Evolutionary conservation across 148 eudicot genomes (phyloP).

Genomic region (Rhododendron ovatum): DNA sequence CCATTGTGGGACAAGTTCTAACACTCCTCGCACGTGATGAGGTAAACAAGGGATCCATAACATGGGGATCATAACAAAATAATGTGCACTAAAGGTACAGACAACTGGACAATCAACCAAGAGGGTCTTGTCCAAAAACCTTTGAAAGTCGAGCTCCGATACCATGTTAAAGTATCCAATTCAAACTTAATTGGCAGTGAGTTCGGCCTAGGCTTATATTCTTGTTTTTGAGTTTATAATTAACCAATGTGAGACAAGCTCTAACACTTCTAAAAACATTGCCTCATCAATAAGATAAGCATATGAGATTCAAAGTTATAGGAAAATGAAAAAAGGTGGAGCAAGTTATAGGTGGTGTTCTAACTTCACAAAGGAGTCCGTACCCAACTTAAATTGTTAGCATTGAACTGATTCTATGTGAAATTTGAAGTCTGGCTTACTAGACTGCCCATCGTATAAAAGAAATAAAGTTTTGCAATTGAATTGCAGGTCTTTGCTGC

Average conservation of each 20-base stretch:
- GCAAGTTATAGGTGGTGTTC: background rate
- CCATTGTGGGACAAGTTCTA: background rate
- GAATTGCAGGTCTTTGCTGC: constrained; percentile 66
- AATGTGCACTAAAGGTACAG: background rate
- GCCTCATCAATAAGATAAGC: background rate
- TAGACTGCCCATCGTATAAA: background rate
- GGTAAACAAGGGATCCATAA: background rate
- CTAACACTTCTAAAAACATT: background rate
- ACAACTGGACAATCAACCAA: background rate
- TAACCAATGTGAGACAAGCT: background rate
- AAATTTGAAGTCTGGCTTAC: background rate
- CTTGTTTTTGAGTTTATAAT: background rate
- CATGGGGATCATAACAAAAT: background rate
- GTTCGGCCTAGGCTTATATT: background rate
- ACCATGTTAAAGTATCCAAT: background rate
- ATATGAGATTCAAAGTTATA: background rate
- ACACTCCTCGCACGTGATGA: background rate
- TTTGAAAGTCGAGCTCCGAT: background rate
- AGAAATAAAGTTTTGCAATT: background rate
- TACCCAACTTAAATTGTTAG: background rate
- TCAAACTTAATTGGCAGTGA: background rate
- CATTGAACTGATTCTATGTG: background rate
- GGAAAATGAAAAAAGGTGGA: background rate
- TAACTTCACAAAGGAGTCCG: too few relatives aligned
- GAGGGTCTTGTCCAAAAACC: background rate